phyloP scores from a whole-genome alignment of 306 rosid genomes.

The Lotus japonicus region DNA sequence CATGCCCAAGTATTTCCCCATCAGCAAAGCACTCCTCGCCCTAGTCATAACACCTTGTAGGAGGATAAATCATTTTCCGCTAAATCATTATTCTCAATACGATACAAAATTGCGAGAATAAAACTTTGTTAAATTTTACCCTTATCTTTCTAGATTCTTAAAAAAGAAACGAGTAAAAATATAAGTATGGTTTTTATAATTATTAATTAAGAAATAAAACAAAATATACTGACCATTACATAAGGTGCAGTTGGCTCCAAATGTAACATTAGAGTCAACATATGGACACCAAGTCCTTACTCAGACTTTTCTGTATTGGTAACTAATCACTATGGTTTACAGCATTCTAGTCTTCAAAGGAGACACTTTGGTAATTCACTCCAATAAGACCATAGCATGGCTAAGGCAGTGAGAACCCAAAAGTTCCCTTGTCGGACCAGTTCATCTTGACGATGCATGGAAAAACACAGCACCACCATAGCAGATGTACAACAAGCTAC shows the following conservation, averaged over 20 bases:
- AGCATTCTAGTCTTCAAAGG: slow-evolving; percentile 17
- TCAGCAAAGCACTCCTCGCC: too few relatives aligned
- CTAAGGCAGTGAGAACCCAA: background rate
- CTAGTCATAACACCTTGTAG: too few relatives aligned
- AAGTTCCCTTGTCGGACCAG: background rate
- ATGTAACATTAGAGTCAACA: slow-evolving; percentile 21
- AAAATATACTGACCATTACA: background rate
- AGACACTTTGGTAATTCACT: slow-evolving; percentile 9
- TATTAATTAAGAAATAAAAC: background rate
- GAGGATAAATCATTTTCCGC: too few relatives aligned
- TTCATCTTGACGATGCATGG: slow-evolving; percentile 19
- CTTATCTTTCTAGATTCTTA: background rate
- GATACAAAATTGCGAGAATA: background rate
- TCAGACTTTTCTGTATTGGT: slow-evolving; percentile 5
- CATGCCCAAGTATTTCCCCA: too few relatives aligned
- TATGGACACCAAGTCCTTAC: background rate
- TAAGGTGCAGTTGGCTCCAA: background rate
- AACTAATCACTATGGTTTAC: slow-evolving; percentile 18
- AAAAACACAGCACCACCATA: slow-evolving; percentile 20
- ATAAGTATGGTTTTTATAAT: background rate
- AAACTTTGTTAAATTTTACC: background rate
- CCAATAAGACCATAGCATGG: slow-evolving; percentile 10
- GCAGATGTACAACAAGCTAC: slow-evolving; percentile 1
- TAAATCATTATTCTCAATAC: too few relatives aligned
- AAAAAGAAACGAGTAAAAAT: background rate